Evolutionary conservation across 225 moss, liverwort and hornwort species (phyloP), one percentile per base, ranked within the genome.

Genomic region (Bryum argenteum): DNA sequence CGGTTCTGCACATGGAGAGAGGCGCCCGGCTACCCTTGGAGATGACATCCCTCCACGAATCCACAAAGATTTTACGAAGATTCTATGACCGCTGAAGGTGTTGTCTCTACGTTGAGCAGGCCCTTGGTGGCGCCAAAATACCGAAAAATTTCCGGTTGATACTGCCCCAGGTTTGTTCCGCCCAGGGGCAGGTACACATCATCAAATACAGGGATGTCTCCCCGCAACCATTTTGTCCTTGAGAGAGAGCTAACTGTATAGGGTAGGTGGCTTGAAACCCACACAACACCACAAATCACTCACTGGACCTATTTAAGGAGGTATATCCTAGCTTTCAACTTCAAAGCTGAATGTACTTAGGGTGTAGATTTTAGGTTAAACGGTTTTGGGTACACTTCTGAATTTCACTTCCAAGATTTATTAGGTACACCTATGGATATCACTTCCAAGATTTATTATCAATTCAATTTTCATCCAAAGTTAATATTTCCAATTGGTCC

Each of bases 1-100:
- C 85, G 96, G 50, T 75, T 77, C 33, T 93, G 88, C 83, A 71
- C 85, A 58, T 96, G 91, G 96, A 84, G 79, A 72, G 88, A 89
- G 17, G 93, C 89, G 28, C 86, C 78, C 15, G 85, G 89, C 10
- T 75, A 84, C 58, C 93, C 93, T 24, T 96, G 91, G 96, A 58
- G 67, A 58, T 84, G 77, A 79, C 40, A 55, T 15, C 54, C 33
- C 41, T 50, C 57, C 18, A 13, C 33, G 5, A 33, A 57, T 71
- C 77, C 53, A 18, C n/a, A n/a, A n/a, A n/a, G n/a, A n/a, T n/a
- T 54, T 50, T 56, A 22, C 22, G 20, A 54, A 44, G 43, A 47
- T 61, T 61, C 19, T 45, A 21, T 51, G 39, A 41, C 48, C 55
- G 48, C 9, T 78, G 15, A 48, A 66, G 40, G 11, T 65, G 71